phyloP scores from a whole-genome alignment of 169 alveolate genomes.

The Babesia divergens region DNA sequence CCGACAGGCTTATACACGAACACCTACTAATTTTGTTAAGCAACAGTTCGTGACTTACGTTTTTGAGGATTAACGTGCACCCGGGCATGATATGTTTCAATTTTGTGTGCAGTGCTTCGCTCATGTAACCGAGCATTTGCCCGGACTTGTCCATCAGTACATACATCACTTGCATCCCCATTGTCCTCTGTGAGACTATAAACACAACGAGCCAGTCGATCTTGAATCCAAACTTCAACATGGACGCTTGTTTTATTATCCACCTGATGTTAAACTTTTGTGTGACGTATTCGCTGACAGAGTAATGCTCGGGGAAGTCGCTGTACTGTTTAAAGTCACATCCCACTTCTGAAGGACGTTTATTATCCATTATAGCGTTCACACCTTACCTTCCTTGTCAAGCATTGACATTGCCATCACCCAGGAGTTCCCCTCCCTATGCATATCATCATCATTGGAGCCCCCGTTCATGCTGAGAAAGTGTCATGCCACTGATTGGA shows the following conservation, averaged over 20 bases:
- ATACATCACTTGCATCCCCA: constrained; percentile 11
- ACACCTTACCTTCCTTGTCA: constrained; percentile 1
- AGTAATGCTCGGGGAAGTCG: constrained; percentile 9
- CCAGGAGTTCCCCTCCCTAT: constrained; percentile 12
- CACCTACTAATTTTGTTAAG: not conserved
- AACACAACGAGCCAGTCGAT: constrained; percentile 33
- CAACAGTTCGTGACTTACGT: not conserved
- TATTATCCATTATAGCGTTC: not conserved
- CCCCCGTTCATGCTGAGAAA: not conserved
- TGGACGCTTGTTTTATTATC: not conserved
- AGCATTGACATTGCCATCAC: not conserved
- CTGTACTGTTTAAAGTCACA: not conserved
- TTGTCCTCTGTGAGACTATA: constrained; percentile 2
- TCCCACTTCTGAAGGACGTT: not conserved
- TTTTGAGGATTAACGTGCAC: constrained; percentile 10
- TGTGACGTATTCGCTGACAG: constrained; percentile 22
- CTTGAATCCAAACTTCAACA: not conserved
- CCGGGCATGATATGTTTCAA: constrained; percentile 26
- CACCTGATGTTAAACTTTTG: constrained; percentile 21
- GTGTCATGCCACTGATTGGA: not conserved
- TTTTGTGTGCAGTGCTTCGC: constrained; percentile 20
- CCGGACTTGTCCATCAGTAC: constrained; percentile 45
- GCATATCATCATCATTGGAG: not conserved
- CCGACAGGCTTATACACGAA: constrained; percentile 26
- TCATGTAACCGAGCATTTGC: constrained; percentile 38